phyloP scores from a whole-genome alignment of 805 yeast genomes.

The Cyberlindnera mycetangii region DNA sequence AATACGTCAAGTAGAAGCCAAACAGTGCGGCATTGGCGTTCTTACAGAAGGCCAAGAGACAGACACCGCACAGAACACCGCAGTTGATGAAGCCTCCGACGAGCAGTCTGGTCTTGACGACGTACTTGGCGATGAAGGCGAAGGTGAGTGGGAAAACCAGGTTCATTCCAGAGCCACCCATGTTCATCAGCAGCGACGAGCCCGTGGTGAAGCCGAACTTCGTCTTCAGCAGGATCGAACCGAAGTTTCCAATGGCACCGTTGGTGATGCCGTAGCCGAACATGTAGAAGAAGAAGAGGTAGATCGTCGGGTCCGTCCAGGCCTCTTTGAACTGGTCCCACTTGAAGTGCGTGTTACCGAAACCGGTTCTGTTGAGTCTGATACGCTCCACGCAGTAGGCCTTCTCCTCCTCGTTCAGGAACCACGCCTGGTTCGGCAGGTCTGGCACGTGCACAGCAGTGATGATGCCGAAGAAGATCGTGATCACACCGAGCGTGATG shows the following conservation, averaged over 20 bases:
- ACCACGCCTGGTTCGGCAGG: constrained; percentile 48
- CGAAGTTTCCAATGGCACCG: constrained; percentile 40
- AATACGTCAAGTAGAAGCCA: constrained; percentile 29
- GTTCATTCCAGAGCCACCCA: constrained; percentile 36
- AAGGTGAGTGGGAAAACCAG: constrained; percentile 20
- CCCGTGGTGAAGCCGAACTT: constrained; percentile 25
- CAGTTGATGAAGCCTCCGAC: constrained; percentile 7
- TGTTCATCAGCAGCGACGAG: constrained; percentile 33
- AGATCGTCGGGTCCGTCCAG: constrained; percentile 46
- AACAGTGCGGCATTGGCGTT: constrained; percentile 27
- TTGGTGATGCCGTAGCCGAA: constrained; percentile 44
- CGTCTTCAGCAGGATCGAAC: constrained; percentile 14
- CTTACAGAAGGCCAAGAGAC: constrained; percentile 36
- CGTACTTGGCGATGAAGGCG: constrained; percentile 9
- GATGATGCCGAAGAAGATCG: constrained; percentile 48
- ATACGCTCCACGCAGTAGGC: constrained; percentile 47
- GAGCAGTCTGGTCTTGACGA: constrained; percentile 2
- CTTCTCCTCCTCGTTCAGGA: constrained; percentile 43
- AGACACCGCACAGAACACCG: constrained; percentile 3
- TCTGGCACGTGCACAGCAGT: constrained; percentile 52
- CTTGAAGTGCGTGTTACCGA: constrained; percentile 53
- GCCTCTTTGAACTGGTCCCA: constrained; percentile 51
- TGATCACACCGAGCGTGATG: constrained; percentile 56
- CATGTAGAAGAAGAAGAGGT: constrained; percentile 42
- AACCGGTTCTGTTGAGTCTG: constrained; percentile 53